Base-by-base conservation (phyloP, 768 basidiomycete genomes). In the Lyophyllum semitale region DNA sequence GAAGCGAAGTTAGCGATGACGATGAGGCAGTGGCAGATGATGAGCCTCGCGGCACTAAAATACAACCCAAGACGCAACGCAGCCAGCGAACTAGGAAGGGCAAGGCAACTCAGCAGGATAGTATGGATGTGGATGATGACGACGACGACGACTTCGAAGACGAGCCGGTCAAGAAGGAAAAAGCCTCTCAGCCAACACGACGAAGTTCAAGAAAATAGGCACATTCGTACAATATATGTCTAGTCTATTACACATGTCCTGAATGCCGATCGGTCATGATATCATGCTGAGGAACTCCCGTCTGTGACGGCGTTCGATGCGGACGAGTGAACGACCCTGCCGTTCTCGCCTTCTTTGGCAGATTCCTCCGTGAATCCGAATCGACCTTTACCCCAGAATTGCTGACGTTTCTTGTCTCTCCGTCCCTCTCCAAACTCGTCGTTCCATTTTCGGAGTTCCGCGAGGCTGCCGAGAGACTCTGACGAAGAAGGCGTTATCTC, bases 401-500 rank as follows among this genome's bases (percentile, higher is more conserved):
- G 84, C 63, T 82, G 80, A 33, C 82, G 82, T 58, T 76, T 86
- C 49, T 80, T 83, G 33, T 87, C 83, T 59, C 77, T 81, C 17
- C 82, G 74, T 5, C 93, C 93, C 68, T 96, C 94, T 23, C 95
- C 95, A 69, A 94, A 95, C 67, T 95, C 91, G 44, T 95, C 90
- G 57, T 96, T 95, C 93, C 93, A 95, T 72, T 88, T 89, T 41
- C 88, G 82, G 41, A 94, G 74, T 53, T 89, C 89, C 1, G 85
- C 73, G 30, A 93, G 81, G 46, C 82, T 89, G 45, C 89, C 90
- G 2, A 91, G 73, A 12, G 83, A 77, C 70, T 96, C 95, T 3
- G 93, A 94, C 5, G 87, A 88, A 0, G 93, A 95, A 12, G 95
- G 92, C 2, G 89, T 88, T 59, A 96, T 95, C 71, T 98, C 94